phyloP scores from a whole-genome alignment of 345 rosid genomes.

The Populus alba region DNA sequence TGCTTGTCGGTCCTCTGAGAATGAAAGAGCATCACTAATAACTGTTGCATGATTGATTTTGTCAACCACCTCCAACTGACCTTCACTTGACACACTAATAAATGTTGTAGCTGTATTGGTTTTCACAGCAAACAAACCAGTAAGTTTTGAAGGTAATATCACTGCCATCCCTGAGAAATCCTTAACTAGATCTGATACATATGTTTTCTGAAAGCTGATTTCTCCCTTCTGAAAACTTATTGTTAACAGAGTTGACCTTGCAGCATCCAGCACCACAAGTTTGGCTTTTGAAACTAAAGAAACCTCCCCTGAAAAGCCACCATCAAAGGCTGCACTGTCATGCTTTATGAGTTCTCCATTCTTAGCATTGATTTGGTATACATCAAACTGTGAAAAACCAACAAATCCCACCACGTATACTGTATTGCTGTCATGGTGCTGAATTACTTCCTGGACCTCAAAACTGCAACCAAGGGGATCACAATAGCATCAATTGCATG shows the following conservation, averaged over 20 bases:
- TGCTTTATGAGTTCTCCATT: conserved; percentile 72
- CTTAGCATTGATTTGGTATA: conserved; percentile 60
- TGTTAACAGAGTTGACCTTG: conserved; percentile 53
- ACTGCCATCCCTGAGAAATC: conserved; percentile 48
- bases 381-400: conserved; percentile 56
- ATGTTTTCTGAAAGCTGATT: conserved; percentile 54
- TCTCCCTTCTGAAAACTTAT: conserved; percentile 52
- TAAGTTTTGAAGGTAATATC: conserved; percentile 53
- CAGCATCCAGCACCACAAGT: conserved; percentile 67
- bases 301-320: conserved; percentile 62
- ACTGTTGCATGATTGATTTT: conserved; percentile 53
- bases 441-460: conserved; percentile 70
- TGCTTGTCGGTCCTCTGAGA: conserved; percentile 61
- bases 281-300: conserved; percentile 60
- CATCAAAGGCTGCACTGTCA: conserved; percentile 54
- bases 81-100: conserved; percentile 51
- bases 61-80: conserved; percentile 66
- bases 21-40: conserved; percentile 70
- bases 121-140: conserved; percentile 59
- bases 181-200: conserved; percentile 52
- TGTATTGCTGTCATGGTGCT: conserved; percentile 47
- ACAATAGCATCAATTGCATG: conserved; percentile 14
- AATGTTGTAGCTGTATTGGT: conserved; percentile 38
- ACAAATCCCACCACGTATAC: conserved; percentile 64
- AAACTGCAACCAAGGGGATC: conserved; percentile 49